Base-by-base conservation (phyloP, 257 asterid species). In the Orobanche coerulescens region DNA sequence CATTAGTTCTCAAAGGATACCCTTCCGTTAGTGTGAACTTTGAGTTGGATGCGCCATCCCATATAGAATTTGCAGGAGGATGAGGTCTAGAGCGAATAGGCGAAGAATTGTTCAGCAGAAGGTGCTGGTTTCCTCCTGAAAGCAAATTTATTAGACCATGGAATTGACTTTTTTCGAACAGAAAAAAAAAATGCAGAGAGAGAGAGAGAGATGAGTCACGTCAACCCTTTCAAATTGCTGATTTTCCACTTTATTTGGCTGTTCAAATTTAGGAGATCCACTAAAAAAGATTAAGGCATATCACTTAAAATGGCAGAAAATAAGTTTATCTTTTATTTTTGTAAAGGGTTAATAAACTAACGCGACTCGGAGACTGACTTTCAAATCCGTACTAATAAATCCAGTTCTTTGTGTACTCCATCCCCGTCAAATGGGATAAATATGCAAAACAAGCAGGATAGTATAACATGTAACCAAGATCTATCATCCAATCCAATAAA, bases 21-120 rank as follows among this genome's bases (percentile, higher is more conserved):
- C 66, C 84, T 75, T 70, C 72, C 13, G 94, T 78, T 11, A 86
- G 69, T 2, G 92, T 79, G 82, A 84, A 86, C 80, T 76, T 86
- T 36, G 94, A 72, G 74, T 50, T 68, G 71, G 67, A 44, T 13
- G 75, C 31, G 66, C 59, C 76, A 53, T 81, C 91, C 88, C 89
- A 81, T 54, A 68, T 54, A 43, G 81, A 51, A 71, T 58, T 71
- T 39, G 75, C 78, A 62, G 76, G 70, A 28, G 67, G 4, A 40
- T 40, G n/a, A n/a, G n/a, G 47, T 71, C 65, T 69, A 33, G 72
- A 54, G 55, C 76, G 73, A 65, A 39, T 18, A 54, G 50, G 55
- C 22, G 81, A 74, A 20, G 76, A 47, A 58, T 62, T 74, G 82
- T 81, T 76, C 79, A 73, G 62, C 68, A 72, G 52, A 70, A 78